Base-by-base conservation (phyloP, 805 yeast genomes). In the Tetrapisispora taiwanensis region DNA sequence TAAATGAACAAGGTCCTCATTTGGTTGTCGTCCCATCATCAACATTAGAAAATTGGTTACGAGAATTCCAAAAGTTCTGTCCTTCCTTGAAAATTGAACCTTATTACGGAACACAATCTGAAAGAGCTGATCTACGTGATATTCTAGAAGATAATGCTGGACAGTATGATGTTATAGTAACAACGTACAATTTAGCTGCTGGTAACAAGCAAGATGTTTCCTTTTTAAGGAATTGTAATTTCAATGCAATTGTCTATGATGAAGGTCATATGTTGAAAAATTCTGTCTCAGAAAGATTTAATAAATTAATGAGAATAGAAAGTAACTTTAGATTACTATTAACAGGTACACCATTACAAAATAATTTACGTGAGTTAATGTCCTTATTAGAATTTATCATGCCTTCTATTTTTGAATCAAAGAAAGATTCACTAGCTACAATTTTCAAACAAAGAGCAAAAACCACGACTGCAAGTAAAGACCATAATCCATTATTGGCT, bases 261-360 rank as follows among this genome's bases (percentile, higher is more conserved):
- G 99, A 92, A 69, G 99, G 99, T 2, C 99, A 92, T 63, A 81
- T 92, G 85, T 71, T 92, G 53, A 92, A 92, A 61, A 92, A 92
- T 63, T 84, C 95, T 3, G 71, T 75, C 48, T 77, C 92, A 27
- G 97, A 90, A 55, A 73, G 99, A 53, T 92, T 90, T 60, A 72
- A 69, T 48, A 90, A 88, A 63, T 71, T 92, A 48, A 89, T 90
- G 95, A 78, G 78, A 55, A 68, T 92, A 43, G 74, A 73, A 47
- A 96, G 92, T 1, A 73, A 75, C n/a, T 92, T 90, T 67, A 73
- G 98, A 54, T 67, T 92, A 28, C 65, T 92, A 39, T 72, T 92
- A 47, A 92, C 99, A 1, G 99, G 99, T 62, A 92, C 99, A 0
- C 99, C 99, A 7, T 68, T 92, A 48, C 99, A 92, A 60, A 92